Base-by-base conservation (phyloP, 148 eudicot species). In the Arbutus unedo region DNA sequence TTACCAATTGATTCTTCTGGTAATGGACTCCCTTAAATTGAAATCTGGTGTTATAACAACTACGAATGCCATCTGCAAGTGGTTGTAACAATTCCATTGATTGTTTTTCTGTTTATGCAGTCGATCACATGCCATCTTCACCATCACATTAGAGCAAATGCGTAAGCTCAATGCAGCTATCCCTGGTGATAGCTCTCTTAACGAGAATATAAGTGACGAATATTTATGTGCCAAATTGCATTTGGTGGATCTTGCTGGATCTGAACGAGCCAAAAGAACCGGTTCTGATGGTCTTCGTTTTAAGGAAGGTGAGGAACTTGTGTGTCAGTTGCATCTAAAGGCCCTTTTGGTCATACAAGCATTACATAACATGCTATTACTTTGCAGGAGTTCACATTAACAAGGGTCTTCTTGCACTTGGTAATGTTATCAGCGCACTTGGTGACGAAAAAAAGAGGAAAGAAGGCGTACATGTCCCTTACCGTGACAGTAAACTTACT, bases 261-360 rank as follows among this genome's bases (percentile, higher is more conserved):
- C 99, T 45, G 99, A 96, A 87, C 90, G 99, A 74, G 99, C 99
- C 54, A 96, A 96, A 85, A 88, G 99, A 84, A 96, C 99, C 19
- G 99, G 99, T 76, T 96, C 99, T 82, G 99, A 96, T 91, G 99
- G 99, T 87, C 87, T 96, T 90, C 99, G 99, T 79, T 96, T 96
- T 83, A 96, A 96, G 87, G 99, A 96, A 94, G 98, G 99, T 92
- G 80, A 72, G 86, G 38, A 62, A 53, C 55, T 19, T 18, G 38
- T 76, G 71, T 79, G 47, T 66, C 71, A 66, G 70, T 67, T 57
- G 66, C 60, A 25, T 75, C 59, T 77, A 7, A 8, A 54, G 68
- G 25, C 59, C 31, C 74, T 51, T 81, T 78, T 83, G 81, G 67
- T 79, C 45, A 50, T 81, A 79, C 68, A 62, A 72, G 50, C 83